Evolutionary conservation across 139 green algal species (phyloP), one percentile per base, ranked within the genome.

Genomic region (Raphidocelis subcapitata): DNA sequence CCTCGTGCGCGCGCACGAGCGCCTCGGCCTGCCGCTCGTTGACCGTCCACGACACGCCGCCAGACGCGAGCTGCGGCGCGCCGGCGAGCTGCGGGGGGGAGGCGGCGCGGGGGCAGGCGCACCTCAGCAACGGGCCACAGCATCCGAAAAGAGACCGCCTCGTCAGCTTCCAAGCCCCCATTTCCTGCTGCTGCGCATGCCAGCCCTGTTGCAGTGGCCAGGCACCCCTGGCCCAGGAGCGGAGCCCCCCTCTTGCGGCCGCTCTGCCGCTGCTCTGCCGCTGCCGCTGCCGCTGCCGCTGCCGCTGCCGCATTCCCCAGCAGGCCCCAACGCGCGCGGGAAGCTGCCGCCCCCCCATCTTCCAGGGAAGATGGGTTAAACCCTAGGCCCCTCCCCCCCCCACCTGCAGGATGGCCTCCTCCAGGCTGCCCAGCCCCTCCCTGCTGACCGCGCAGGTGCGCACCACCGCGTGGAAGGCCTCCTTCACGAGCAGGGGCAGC

Each of bases 21-120:
- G 94, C 94, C 75, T 97, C 93, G 16, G 87, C 87, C 80, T 98
- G 94, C 31, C 94, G 81, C 83, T 96, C 86, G 65, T 97, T 98
- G 15, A 97, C 94, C 0, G 89, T 82, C 95, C 94, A 99, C 24
- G 79, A 85, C 23, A 85, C 73, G 15, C 92, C 92, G 15, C 90
- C 90, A 36, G 81, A 61, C 3, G 86, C 82, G 5, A 95, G 64
- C 72, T 89, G 80, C 37, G 44, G 65, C 1, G 72, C 72, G 23
- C 72, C 72, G 24, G 72, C 72, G 8, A 69, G 61, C 49, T 49
- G 41, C 41, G 41, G 8, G 41, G 8, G 41, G 8, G 12, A 49
- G 41, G 12, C 8, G 12, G 8, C 8, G 8, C 8, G 8, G 12
- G 8, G 41, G 41, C 41, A 49, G 41, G 12, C 8, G 41, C 8